These are phyloP conservation scores for Trichoderma gracile DNA, from an alignment of 2,329 filamentous ascomycete species.

Conservation along the genomic window DNA sequence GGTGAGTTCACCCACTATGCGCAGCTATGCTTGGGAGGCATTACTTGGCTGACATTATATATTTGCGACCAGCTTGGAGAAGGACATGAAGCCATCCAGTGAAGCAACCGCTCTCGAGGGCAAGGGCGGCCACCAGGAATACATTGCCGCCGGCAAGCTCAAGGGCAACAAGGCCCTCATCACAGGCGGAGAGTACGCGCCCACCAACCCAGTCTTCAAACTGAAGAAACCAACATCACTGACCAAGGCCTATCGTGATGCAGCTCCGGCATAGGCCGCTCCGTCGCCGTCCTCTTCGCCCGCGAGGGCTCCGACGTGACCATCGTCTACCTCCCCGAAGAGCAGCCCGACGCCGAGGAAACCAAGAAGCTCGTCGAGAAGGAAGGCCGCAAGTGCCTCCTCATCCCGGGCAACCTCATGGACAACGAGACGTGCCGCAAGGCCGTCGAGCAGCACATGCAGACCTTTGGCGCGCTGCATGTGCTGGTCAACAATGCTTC, in stretches of 20 bases:
- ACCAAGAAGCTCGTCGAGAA: slow-evolving; percentile 71
- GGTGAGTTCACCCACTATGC: slow-evolving; percentile 30
- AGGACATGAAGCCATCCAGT: slow-evolving; percentile 43
- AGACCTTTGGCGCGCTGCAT: slow-evolving; percentile 68
- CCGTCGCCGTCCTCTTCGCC: slow-evolving; percentile 74
- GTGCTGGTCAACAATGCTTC: slow-evolving; percentile 75
- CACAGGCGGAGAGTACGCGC: slow-evolving; percentile 68
- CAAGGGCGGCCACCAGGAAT: slow-evolving; percentile 47
- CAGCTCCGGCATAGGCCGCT: slow-evolving; percentile 67
- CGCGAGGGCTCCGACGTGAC: slow-evolving; percentile 76
- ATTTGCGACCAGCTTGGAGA: slow-evolving; percentile 36
- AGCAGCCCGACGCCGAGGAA: slow-evolving; percentile 73
- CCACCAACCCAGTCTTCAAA: not conserved
- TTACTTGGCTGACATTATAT: not conserved
- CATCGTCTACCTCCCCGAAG: slow-evolving; percentile 73
- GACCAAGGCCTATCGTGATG: not conserved
- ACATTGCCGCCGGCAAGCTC: slow-evolving; percentile 75
- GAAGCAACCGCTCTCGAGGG: slow-evolving; percentile 46
- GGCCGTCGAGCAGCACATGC: slow-evolving; percentile 65
- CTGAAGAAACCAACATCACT: too few relatives aligned
- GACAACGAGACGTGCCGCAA: slow-evolving; percentile 68
- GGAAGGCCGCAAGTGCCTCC: slow-evolving; percentile 64
- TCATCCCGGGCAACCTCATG: slow-evolving; percentile 65
- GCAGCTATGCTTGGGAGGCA: too few relatives aligned
- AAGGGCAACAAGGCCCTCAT: slow-evolving; percentile 74